Base-by-base conservation (phyloP, 805 yeast species). In the Komagataella pseudopastoris region DNA sequence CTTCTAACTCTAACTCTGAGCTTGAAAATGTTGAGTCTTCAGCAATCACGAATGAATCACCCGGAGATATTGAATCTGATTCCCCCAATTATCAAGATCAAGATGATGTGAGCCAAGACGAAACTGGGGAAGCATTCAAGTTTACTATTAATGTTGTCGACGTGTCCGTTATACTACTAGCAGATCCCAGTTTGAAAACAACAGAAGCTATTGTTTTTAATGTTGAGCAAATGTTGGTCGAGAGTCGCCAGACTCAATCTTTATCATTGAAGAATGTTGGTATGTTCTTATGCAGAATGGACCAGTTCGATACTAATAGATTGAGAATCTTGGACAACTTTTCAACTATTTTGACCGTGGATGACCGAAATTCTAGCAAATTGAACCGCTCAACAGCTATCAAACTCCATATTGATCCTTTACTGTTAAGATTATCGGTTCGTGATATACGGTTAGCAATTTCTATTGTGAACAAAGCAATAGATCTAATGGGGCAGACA, bases 151-250 rank as follows among this genome's bases (percentile, higher is more conserved):
- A 86, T 59, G 66, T 93, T 45, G 80, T 81, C 5, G 83, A 88
- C 51, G 81, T 91, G 0, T 87, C 95, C 0, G 71, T 91, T 17
- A 79, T 88, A 17, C 66, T 93, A 30, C 66, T 93, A 46, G 96
- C 96, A 0, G 86, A 91, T 62, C 87, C 96, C 0, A 74, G 83
- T 0, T 70, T 74, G 6, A 62, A 66, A 2, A 74, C 81, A 54
- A 79, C 96, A 0, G 96, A 90, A 59, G 98, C 98, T 0, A 76
- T 91, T 54, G 96, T 91, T 1, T 84, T 93, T 69, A 86, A 87
- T 59, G 80, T 89, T 12, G 95, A 85, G 53, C 96, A 90, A 60
- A 65, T 89, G 2, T 67, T 83, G 47, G 61, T 87, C 3, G 76
- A 91, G 0, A 79, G 84, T 53, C 89, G 85, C 59, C 78, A 80